Evolutionary conservation across 306 rosid species (phyloP).

Genomic region (Cucurbita pepo): DNA sequence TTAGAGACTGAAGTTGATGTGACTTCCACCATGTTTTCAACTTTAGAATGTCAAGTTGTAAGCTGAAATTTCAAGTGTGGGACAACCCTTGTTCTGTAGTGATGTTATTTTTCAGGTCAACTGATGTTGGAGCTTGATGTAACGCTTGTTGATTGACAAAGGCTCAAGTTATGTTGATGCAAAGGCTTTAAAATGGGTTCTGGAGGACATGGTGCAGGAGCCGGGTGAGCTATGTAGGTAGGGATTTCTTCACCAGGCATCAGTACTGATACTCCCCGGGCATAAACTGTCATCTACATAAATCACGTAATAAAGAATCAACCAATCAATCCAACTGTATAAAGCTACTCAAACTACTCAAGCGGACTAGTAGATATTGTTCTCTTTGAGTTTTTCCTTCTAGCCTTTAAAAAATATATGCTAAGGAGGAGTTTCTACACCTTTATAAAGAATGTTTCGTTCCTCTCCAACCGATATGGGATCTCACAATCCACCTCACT

Average conservation of each 20-base stretch:
- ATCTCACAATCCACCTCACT: too few species aligned
- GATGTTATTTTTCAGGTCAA: constrained; percentile 3
- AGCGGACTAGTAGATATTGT: too few species aligned
- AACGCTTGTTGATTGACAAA: constrained; percentile 4
- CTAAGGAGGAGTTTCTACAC: too few species aligned
- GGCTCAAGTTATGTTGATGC: constrained; percentile 13
- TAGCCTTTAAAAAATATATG: too few species aligned
- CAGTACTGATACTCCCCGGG: constrained; percentile 43
- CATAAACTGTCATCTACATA: constrained; percentile 29
- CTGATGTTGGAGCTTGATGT: neutral
- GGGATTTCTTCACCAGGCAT: constrained; percentile 64
- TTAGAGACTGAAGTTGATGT: constrained; percentile 1
- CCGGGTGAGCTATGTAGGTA: constrained; percentile 53
- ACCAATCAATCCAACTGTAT: neutral
- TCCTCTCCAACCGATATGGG: too few species aligned
- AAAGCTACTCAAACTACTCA: too few species aligned
- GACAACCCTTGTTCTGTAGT: neutral
- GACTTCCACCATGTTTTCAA: constrained; percentile 1
- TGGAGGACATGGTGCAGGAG: constrained; percentile 30
- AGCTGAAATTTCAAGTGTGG: neutral
- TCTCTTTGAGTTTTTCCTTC: too few species aligned
- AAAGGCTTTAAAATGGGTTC: constrained; percentile 25
- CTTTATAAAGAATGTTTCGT: too few species aligned
- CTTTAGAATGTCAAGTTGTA: constrained; percentile 6
- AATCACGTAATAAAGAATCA: neutral